phyloP scores from a whole-genome alignment of 148 eudicot species.

The Rhododendron molle region DNA sequence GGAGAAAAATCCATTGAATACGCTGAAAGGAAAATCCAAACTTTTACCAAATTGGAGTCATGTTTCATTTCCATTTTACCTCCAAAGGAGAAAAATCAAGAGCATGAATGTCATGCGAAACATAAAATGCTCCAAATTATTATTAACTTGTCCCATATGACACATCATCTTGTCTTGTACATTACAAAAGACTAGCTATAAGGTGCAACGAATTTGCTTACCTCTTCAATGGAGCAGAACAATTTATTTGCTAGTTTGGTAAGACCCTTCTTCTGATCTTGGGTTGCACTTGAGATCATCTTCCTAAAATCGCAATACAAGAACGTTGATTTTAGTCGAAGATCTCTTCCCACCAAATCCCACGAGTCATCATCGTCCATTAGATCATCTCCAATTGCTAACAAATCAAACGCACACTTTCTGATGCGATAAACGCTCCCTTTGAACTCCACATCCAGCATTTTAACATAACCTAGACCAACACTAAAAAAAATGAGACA shows the following conservation, averaged over 20 bases:
- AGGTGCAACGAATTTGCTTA: background rate
- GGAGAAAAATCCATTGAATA: background rate
- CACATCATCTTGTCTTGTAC: background rate
- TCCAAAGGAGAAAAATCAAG: background rate
- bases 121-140: background rate
- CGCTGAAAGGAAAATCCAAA: background rate
- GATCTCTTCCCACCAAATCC: conserved; percentile 15
- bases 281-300: conserved; percentile 11
- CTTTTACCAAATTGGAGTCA: background rate
- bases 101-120: background rate
- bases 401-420: conserved; percentile 12
- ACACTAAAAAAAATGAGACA: background rate
- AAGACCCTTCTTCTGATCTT: conserved; percentile 16
- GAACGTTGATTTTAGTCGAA: conserved; percentile 14
- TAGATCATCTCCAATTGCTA: conserved; percentile 1
- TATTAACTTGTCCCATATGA: background rate
- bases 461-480: background rate
- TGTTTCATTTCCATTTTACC: background rate
- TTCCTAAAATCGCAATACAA: conserved; percentile 10
- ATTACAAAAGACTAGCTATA: background rate
- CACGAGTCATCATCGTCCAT: conserved; percentile 12
- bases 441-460: conserved; percentile 13
- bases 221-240: conserved; percentile 21
- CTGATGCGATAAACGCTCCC: conserved; percentile 11
- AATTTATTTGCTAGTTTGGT: conserved; percentile 13